A percentile compares a stretch with the other conserved stretches of the same genome.
phyloP scores from a whole-genome alignment of 2,329 filamentous ascomycete genomes.

The Claviceps fusiformis region DNA sequence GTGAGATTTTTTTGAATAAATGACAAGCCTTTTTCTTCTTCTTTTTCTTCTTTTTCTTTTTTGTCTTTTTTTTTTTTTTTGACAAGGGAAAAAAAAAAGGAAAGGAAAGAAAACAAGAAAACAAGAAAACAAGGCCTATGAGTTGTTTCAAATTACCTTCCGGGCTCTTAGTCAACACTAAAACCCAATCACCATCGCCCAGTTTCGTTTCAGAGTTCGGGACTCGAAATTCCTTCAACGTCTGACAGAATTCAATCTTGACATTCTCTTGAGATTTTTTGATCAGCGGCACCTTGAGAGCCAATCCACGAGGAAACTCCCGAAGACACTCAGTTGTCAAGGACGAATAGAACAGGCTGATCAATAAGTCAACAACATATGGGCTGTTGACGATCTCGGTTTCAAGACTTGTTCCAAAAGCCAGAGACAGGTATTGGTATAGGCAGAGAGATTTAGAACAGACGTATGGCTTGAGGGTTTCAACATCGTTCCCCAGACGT shows the following conservation, averaged over 20 bases:
- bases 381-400: constrained; percentile 70
- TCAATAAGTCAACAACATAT: constrained; percentile 68
- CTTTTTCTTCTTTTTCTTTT: no score
- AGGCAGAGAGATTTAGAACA: constrained; percentile 65
- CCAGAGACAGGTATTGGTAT: constrained; percentile 79
- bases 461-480: constrained; percentile 65
- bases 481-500: constrained; percentile 48
- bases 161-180: neutral
- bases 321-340: constrained; percentile 27
- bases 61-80: no score
- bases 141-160: neutral
- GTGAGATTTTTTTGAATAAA: no score
- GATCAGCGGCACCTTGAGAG: constrained; percentile 19
- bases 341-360: constrained; percentile 66
- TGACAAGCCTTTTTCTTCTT: no score
- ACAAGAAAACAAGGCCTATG: no score
- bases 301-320: constrained; percentile 29
- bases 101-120: neutral
- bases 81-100: neutral
- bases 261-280: neutral
- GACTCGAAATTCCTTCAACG: neutral
- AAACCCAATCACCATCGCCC: constrained; percentile 1
- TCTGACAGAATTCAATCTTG: neutral
- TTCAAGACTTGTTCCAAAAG: constrained; percentile 73
- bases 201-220: neutral